Conservation (phyloP, 176 grass and related monocot genomes). For the Avena insularis region DNA sequence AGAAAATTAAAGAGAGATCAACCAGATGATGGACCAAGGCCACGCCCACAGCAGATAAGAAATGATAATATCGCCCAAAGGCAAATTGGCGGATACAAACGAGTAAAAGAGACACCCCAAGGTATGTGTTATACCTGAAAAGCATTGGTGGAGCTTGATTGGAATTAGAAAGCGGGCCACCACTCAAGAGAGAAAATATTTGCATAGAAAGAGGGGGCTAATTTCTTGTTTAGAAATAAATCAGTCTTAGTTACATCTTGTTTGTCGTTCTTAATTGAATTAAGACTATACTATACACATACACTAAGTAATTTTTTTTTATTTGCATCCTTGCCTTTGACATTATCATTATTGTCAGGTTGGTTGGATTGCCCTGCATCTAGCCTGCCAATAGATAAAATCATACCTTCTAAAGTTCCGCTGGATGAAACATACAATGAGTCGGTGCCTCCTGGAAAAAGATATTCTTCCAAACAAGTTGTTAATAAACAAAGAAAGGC, state of each 20-base stretch:
- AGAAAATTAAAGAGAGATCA: constrained; percentile 58
- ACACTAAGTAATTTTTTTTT: not conserved
- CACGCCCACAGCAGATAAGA: constrained; percentile 37
- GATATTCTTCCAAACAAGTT: constrained; percentile 84
- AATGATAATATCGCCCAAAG: constrained; percentile 55
- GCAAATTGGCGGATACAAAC: constrained; percentile 43
- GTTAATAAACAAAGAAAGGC: constrained; percentile 76
- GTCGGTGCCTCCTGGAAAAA: constrained; percentile 64
- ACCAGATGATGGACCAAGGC: constrained; percentile 55
- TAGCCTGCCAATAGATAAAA: constrained; percentile 68
- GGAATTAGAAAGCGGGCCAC: no score
- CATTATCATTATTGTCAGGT: constrained; percentile 49
- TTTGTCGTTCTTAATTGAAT: constrained; percentile 4
- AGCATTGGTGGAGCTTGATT: no score
- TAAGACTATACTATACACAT: not conserved
- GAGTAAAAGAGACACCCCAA: constrained; percentile 64
- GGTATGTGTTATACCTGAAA: constrained; percentile 43
- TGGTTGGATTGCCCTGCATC: constrained; percentile 81
- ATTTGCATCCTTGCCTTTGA: constrained; percentile 12
- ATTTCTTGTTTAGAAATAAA: no score
- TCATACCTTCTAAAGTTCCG: constrained; percentile 89
- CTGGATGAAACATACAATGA: constrained; percentile 85
- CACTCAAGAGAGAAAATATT: no score
- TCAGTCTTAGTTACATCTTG: not conserved
- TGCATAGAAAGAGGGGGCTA: no score